Percentiles rank a stretch among this genome's conserved stretches.
phyloP scores from a whole-genome alignment of 345 rosid species.

The Lumnitzera littorea region DNA sequence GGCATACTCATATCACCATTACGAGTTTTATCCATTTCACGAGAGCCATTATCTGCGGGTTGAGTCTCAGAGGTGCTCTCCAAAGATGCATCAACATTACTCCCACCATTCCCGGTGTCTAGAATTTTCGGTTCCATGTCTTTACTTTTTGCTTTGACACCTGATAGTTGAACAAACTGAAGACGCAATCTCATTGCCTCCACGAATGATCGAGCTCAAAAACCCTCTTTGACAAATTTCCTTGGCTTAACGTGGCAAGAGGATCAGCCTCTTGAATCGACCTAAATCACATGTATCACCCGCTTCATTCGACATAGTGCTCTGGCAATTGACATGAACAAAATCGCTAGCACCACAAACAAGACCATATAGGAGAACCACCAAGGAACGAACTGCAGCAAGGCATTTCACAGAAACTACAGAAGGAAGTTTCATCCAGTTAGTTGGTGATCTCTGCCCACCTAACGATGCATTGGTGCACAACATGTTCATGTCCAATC shows the following conservation, averaged over 20 bases:
- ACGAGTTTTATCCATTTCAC: slow-evolving; percentile 38
- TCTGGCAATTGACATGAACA: slow-evolving; percentile 89
- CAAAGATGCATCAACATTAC: slow-evolving; percentile 41
- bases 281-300: slow-evolving; percentile 92
- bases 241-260: slow-evolving; percentile 79
- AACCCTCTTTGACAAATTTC: slow-evolving; percentile 63
- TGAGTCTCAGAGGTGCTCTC: slow-evolving; percentile 55
- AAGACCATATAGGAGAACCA: slow-evolving; percentile 97
- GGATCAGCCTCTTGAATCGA: slow-evolving; percentile 62
- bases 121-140: slow-evolving; percentile 54
- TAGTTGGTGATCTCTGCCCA: slow-evolving; percentile 93
- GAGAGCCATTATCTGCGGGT: slow-evolving; percentile 34
- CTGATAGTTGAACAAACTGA: slow-evolving; percentile 89
- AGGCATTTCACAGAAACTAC: slow-evolving; percentile 86
- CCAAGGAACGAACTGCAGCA: slow-evolving; percentile 90
- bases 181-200: slow-evolving; percentile 92
- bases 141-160: slow-evolving; percentile 77
- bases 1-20: slow-evolving; percentile 27
- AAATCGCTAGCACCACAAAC: slow-evolving; percentile 97
- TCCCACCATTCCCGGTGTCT: slow-evolving; percentile 50
- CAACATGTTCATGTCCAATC: slow-evolving; percentile 64
- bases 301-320: slow-evolving; percentile 64
- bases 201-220: slow-evolving; percentile 88
- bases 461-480: slow-evolving; percentile 91
- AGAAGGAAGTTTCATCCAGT: slow-evolving; percentile 65